Evolutionary conservation across 805 yeast genomes (phyloP).

Genomic region (Candida vaughaniae): DNA sequence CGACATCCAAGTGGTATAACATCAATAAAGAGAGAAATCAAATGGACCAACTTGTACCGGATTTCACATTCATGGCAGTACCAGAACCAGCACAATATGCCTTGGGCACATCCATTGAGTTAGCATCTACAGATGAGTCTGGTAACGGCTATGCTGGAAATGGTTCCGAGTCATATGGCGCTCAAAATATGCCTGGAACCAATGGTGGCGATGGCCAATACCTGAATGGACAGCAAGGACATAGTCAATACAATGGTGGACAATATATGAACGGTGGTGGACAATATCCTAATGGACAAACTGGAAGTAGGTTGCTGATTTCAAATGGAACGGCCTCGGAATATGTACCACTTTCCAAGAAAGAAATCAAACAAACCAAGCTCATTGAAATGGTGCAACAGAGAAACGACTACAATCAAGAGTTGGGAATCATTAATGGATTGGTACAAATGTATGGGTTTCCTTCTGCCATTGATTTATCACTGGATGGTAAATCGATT

Average conservation of each 20-base stretch:
- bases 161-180: too few species aligned
- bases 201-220: neutral
- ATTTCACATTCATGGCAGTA: conserved; percentile 47
- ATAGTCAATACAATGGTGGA: neutral
- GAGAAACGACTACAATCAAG: conserved; percentile 63
- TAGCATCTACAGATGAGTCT: neutral
- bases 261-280: neutral
- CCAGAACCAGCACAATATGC: conserved; percentile 19
- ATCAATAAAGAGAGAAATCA: conserved; percentile 85
- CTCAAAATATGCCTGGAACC: neutral
- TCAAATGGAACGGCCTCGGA: conserved; percentile 1
- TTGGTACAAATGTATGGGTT: conserved; percentile 67
- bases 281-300: conserved; percentile 4
- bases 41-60: conserved; percentile 64
- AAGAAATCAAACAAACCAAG: conserved; percentile 34
- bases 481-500: conserved; percentile 22
- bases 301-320: neutral
- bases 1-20: conserved; percentile 88
- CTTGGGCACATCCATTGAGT: too few species aligned
- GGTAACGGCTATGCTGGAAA: neutral
- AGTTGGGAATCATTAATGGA: conserved; percentile 70
- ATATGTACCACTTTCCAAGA: conserved; percentile 23
- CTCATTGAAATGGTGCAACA: conserved; percentile 54
- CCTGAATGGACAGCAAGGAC: neutral
- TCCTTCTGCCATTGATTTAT: conserved; percentile 69